Evolutionary conservation across 176 grass and related monocot species (phyloP), one percentile per base, ranked within the genome.

Genomic region (Carex myosuroides): DNA sequence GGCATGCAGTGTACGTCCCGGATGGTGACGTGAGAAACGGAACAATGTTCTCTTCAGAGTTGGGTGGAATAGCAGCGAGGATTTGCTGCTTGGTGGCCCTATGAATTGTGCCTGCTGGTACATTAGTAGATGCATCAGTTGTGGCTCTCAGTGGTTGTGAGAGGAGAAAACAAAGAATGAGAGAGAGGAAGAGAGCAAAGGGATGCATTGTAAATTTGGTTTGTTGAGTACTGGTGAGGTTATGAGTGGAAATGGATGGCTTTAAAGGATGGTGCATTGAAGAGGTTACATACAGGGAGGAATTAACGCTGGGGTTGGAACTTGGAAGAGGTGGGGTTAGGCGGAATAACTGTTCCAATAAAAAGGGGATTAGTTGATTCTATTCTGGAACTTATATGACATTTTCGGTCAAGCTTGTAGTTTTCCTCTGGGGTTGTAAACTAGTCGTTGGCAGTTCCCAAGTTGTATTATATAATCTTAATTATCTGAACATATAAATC

Each of bases 51-150:
- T 90, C 87, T 17, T 88, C 32, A 63, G 82, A 66, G 0, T 67
- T 70, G 0, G 92, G 90, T 0, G 87, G 69, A 61, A 97, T 88
- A 85, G 81, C 86, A n/a, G 87, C 92, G 0, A 97, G 87, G 87
- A 97, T 91, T 79, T 88, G 92, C 83, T 97, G 90, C 90, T 97
- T 97, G n/a, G 81, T 82, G 16, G 67, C 86, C 44, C 95, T 88
- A 78, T 90, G 64, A 21, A 97, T 87, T 6, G 82, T 92, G 0
- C 92, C 95, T 13, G 29, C 29, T 1, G 89, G 87, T 17, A 57
- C 35, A 3, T 66, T 87, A 42, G 89, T 58, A 20, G 41, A 3
- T 32, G 21, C 21, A 10, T 84, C 26, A 70, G 56, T 18, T 58
- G 24, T 12, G 6, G 83, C 61, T 54, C 39, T 2, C 2, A 62